Percentiles rank a stretch among this genome's conserved stretches.
Evolutionary conservation across 495 filamentous ascomycete species (phyloP).

Genomic region (Penicillium crystallinum): DNA sequence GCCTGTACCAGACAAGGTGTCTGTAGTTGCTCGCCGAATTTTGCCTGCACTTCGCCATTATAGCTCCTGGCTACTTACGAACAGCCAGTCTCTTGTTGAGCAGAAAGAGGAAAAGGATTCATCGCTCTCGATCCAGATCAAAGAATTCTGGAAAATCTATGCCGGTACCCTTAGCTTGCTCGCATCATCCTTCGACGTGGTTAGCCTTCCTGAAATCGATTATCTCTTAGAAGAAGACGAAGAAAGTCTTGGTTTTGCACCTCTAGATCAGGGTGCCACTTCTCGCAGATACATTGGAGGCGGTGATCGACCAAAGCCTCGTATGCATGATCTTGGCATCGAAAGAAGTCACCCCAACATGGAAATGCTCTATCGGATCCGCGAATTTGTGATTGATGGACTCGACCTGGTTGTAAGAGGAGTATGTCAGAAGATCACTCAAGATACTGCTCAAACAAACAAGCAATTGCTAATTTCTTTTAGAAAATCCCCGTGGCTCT

Average conservation of each 20-base stretch:
- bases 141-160: slow-evolving; percentile 69
- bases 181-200: slow-evolving; percentile 53
- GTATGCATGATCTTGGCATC: slow-evolving; percentile 49
- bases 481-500: slow-evolving; percentile 44
- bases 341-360: slow-evolving; percentile 58
- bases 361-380: slow-evolving; percentile 67
- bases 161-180: slow-evolving; percentile 61
- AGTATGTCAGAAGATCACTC: slow-evolving; percentile 22
- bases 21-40: slow-evolving; percentile 57
- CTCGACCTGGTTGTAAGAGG: slow-evolving; percentile 52
- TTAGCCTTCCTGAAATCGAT: slow-evolving; percentile 50
- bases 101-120: slow-evolving; percentile 53
- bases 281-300: slow-evolving; percentile 43
- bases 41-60: slow-evolving; percentile 68
- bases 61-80: slow-evolving; percentile 62
- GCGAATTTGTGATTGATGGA: slow-evolving; percentile 63
- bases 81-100: slow-evolving; percentile 45
- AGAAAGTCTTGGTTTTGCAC: slow-evolving; percentile 68
- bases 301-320: slow-evolving; percentile 46
- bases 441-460: background rate
- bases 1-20: slow-evolving; percentile 50
- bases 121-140: slow-evolving; percentile 52
- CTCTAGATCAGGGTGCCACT: slow-evolving; percentile 51
- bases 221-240: slow-evolving; percentile 78
- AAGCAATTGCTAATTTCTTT: slow-evolving; percentile 4